Percentiles rank a stretch among this genome's conserved stretches.
phyloP scores from a whole-genome alignment of 805 yeast genomes.

The Jamesozyma gamospora region DNA sequence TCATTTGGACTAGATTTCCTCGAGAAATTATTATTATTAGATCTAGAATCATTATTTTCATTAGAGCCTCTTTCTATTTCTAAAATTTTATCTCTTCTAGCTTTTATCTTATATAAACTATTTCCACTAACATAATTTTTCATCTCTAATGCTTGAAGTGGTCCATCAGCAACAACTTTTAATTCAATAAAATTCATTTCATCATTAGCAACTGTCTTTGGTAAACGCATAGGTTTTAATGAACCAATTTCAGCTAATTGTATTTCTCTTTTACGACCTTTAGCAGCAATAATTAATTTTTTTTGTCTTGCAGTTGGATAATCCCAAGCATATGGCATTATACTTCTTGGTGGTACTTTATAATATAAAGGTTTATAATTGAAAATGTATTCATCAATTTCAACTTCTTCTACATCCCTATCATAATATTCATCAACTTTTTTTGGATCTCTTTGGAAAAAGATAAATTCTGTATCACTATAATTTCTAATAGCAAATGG shows the following conservation, averaged over 20 bases:
- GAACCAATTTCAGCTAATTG: conserved; percentile 91
- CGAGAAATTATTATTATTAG: conserved; percentile 6
- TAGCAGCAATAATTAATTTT: conserved; percentile 64
- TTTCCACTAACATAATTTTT: conserved; percentile 70
- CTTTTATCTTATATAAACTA: conserved; percentile 54
- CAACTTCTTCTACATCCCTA: conserved; percentile 52
- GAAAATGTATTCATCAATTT: conserved; percentile 47
- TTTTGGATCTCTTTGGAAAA: conserved; percentile 77
- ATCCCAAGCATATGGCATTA: conserved; percentile 98
- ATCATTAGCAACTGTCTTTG: conserved; percentile 34
- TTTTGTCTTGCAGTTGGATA: conserved; percentile 83
- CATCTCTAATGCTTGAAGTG: conserved; percentile 78
- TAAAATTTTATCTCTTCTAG: conserved; percentile 6
- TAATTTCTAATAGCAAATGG: conserved; percentile 88
- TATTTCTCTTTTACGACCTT: conserved; percentile 64
- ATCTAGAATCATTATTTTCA: neutral
- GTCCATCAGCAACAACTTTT: conserved; percentile 94
- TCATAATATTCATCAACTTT: conserved; percentile 26
- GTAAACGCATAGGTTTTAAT: conserved; percentile 73
- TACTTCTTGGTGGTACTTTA: conserved; percentile 76
- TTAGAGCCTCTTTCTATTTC: neutral
- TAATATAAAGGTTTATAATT: conserved; percentile 72
- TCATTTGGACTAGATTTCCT: conserved; percentile 3
- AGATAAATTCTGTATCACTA: conserved; percentile 73
- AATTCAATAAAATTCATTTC: conserved; percentile 58